A percentile compares a stretch with the other conserved stretches of the same genome.
phyloP scores from a whole-genome alignment of 2,329 filamentous ascomycete species.

The Ophiosphaerella korrae region DNA sequence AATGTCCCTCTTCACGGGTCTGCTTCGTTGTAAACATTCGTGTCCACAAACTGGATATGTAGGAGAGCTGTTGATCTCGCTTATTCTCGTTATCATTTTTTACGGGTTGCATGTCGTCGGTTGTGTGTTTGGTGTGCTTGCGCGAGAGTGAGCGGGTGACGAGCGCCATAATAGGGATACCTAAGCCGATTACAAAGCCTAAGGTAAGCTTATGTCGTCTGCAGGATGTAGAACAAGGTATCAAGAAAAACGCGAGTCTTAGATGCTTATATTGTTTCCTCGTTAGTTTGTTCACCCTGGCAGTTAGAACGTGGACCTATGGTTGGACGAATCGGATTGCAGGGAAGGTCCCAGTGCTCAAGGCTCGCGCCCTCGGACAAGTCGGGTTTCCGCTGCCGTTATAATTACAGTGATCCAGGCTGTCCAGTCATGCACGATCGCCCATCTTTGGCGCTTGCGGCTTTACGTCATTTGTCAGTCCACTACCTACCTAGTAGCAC shows the following conservation, averaged over 20 bases:
- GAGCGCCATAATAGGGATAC: conserved; percentile 33
- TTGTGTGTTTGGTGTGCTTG: conserved; percentile 25
- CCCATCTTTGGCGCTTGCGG: conserved; percentile 14
- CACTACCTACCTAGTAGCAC: conserved; percentile 1
- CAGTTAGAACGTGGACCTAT: not conserved
- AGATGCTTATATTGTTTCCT: conserved; percentile 26
- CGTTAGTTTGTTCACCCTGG: conserved; percentile 18
- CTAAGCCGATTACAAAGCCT: conserved; percentile 19
- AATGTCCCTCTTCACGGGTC: conserved; percentile 14
- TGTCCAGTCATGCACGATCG: conserved; percentile 16
- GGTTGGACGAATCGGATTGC: conserved; percentile 34
- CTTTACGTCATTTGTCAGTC: conserved; percentile 12
- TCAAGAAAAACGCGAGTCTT: conserved; percentile 1
- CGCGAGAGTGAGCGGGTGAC: conserved; percentile 34
- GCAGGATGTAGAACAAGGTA: conserved; percentile 7
- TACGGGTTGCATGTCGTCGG: conserved; percentile 11
- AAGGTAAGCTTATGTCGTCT: conserved; percentile 20
- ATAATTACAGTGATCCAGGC: not conserved
- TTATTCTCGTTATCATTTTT: conserved; percentile 20
- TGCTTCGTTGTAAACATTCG: conserved; percentile 26
- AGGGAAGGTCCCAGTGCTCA: conserved; percentile 28
- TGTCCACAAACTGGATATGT: conserved; percentile 25
- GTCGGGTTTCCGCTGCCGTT: conserved; percentile 21
- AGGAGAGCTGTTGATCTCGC: conserved; percentile 13
- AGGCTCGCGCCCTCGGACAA: conserved; percentile 19